These are phyloP conservation scores for Fusarium nematophilum DNA, from an alignment of 2,329 filamentous ascomycete species.

Conservation along the genomic window DNA sequence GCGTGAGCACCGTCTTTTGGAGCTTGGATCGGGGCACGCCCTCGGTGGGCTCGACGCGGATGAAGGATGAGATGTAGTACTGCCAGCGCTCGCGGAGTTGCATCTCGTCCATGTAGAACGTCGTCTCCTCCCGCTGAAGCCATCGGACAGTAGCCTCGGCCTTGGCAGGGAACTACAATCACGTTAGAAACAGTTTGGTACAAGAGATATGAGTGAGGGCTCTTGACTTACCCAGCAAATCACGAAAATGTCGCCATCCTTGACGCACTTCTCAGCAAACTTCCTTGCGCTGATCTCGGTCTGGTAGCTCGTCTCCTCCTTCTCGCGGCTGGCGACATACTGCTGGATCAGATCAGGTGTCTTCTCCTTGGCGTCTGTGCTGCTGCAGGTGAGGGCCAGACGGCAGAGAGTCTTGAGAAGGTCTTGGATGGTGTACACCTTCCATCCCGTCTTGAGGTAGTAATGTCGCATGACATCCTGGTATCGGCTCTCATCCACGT, in stretches of 20 bases:
- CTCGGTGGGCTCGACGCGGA: slow-evolving; percentile 88
- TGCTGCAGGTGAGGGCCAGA: slow-evolving; percentile 85
- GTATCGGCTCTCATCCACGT: slow-evolving; percentile 83
- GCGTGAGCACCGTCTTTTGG: slow-evolving; percentile 75
- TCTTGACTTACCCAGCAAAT: slow-evolving; percentile 83
- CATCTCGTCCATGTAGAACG: slow-evolving; percentile 91
- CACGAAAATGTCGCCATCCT: slow-evolving; percentile 91
- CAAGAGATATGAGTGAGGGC: neutral
- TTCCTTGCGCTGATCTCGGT: slow-evolving; percentile 91
- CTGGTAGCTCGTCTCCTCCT: slow-evolving; percentile 88
- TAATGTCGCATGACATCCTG: slow-evolving; percentile 93
- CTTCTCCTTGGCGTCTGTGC: slow-evolving; percentile 90
- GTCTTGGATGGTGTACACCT: slow-evolving; percentile 92
- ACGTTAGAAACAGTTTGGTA: slow-evolving; percentile 48
- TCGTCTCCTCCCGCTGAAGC: slow-evolving; percentile 75
- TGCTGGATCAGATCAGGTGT: slow-evolving; percentile 89
- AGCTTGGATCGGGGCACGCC: slow-evolving; percentile 74
- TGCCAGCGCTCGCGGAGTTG: slow-evolving; percentile 87
- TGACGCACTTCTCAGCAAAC: slow-evolving; percentile 90
- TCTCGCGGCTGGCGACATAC: slow-evolving; percentile 84
- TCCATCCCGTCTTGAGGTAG: slow-evolving; percentile 92
- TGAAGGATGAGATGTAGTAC: slow-evolving; percentile 94
- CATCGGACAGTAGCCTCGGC: slow-evolving; percentile 78
- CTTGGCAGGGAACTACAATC: slow-evolving; percentile 71
- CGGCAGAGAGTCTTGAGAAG: slow-evolving; percentile 84